Evolutionary conservation across 345 rosid genomes (phyloP).

Genomic region (Aquilaria malaccensis): DNA sequence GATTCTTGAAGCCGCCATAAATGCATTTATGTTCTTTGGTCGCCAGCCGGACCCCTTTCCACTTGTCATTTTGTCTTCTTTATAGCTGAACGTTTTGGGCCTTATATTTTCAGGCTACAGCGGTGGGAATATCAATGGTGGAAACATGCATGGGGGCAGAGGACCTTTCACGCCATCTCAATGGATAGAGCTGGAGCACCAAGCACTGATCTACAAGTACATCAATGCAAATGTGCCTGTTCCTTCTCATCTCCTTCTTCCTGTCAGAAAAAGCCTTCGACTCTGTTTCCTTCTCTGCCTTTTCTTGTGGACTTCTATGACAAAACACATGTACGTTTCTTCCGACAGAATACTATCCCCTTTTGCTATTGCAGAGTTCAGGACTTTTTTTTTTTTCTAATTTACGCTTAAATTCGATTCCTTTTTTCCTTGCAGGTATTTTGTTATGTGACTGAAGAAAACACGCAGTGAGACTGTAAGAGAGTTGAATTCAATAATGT

Average conservation of each 20-base stretch:
- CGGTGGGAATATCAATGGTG: constrained; percentile 30
- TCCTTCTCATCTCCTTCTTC: constrained; percentile 65
- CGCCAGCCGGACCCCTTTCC: constrained; percentile 5
- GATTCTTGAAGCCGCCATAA: constrained; percentile 18
- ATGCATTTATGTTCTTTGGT: constrained; percentile 16
- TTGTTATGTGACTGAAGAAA: too few relatives aligned
- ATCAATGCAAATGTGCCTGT: constrained; percentile 69
- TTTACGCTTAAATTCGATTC: too few relatives aligned
- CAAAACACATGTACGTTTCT: constrained; percentile 49
- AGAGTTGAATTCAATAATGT: too few relatives aligned
- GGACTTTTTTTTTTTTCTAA: background rate
- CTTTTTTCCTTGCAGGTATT: too few relatives aligned
- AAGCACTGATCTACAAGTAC: constrained; percentile 88
- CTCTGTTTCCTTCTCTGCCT: constrained; percentile 39
- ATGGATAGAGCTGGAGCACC: constrained; percentile 94
- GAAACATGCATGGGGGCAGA: constrained; percentile 34
- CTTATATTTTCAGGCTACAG: constrained; percentile 26
- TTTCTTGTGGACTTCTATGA: constrained; percentile 33
- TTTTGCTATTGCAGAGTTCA: background rate
- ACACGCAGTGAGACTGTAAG: too few relatives aligned
- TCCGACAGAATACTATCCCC: background rate
- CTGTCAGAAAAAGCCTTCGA: constrained; percentile 68
- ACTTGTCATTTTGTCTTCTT: background rate
- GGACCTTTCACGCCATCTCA: constrained; percentile 67
- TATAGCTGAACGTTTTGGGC: background rate